Conservation (phyloP, 108 stramenopile species). For the Epipyxis sp. region DNA sequence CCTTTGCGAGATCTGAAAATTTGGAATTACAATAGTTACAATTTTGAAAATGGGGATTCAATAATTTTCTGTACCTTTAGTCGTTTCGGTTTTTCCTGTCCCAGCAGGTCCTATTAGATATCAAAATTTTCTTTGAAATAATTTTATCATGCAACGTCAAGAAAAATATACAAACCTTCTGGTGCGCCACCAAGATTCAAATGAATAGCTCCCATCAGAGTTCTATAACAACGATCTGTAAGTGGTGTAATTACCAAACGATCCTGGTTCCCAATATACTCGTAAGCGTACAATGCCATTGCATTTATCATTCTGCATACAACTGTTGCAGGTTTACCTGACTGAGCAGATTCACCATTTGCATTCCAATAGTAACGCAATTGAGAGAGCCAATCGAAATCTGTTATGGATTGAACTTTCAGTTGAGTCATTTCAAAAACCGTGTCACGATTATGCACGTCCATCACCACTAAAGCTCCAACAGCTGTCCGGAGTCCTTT, state of each 20-base stretch:
- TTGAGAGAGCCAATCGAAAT: conserved; percentile 68
- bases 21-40: too few species aligned
- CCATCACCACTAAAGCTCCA: conserved; percentile 63
- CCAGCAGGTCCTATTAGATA: conserved; percentile 63
- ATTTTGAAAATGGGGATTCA: too few species aligned
- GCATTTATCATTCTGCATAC: conserved; percentile 62
- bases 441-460: conserved; percentile 66
- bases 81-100: conserved; percentile 68
- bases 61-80: too few species aligned
- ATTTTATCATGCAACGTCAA: too few species aligned
- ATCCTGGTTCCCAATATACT: conserved; percentile 66
- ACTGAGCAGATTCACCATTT: conserved; percentile 44
- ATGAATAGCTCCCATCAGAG: conserved; percentile 66
- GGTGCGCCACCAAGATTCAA: conserved; percentile 65
- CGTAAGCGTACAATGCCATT: conserved; percentile 59
- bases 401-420: conserved; percentile 29
- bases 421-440: conserved; percentile 32
- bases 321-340: conserved; percentile 55
- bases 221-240: conserved; percentile 68
- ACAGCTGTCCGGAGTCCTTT: conserved; percentile 56
- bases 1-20: conserved; percentile 34
- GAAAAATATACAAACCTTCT: too few species aligned
- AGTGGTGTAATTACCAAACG: conserved; percentile 69
- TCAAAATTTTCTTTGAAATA: too few species aligned
- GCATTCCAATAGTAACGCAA: conserved; percentile 65